Conservation (phyloP, 768 basidiomycete species). For the Tylopilus sp. region DNA sequence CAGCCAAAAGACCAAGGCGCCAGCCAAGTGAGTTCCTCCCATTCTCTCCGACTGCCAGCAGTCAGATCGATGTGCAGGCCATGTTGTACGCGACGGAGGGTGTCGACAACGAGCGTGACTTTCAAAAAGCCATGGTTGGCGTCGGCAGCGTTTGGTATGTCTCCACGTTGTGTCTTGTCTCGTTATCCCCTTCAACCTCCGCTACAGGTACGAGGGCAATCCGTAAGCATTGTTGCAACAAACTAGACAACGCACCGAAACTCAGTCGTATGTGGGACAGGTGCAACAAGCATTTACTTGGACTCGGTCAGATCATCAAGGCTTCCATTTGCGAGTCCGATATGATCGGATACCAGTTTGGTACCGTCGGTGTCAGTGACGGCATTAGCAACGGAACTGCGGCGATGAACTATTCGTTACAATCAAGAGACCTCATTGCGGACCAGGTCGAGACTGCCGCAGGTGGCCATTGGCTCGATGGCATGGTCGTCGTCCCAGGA, state of each 20-base stretch:
- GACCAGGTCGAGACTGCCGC: constrained; percentile 96
- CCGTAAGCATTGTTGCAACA: constrained; percentile 62
- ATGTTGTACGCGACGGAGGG: constrained; percentile 99
- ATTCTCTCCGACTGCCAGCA: not conserved
- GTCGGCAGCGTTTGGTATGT: constrained; percentile 93
- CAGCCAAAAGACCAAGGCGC: constrained; percentile 94
- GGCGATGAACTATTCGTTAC: constrained; percentile 94
- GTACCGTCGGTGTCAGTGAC: constrained; percentile 96
- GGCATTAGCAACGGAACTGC: constrained; percentile 97
- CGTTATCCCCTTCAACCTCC: constrained; percentile 12
- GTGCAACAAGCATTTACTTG: constrained; percentile 93
- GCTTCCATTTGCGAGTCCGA: constrained; percentile 65
- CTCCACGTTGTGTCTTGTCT: constrained; percentile 1
- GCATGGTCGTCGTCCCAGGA: constrained; percentile 95
- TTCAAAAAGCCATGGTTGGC: constrained; percentile 96
- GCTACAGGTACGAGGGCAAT: constrained; percentile 92
- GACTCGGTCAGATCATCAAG: constrained; percentile 84
- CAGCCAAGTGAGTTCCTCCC: constrained; percentile 60
- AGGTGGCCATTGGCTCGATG: constrained; percentile 97
- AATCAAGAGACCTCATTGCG: constrained; percentile 96
- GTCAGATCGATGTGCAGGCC: constrained; percentile 50
- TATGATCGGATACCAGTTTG: constrained; percentile 95
- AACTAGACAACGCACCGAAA: not conserved
- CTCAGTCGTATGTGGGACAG: constrained; percentile 37
- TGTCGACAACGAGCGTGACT: constrained; percentile 73